phyloP scores from a whole-genome alignment of 2,329 filamentous ascomycete genomes.

The Fusarium luffae region DNA sequence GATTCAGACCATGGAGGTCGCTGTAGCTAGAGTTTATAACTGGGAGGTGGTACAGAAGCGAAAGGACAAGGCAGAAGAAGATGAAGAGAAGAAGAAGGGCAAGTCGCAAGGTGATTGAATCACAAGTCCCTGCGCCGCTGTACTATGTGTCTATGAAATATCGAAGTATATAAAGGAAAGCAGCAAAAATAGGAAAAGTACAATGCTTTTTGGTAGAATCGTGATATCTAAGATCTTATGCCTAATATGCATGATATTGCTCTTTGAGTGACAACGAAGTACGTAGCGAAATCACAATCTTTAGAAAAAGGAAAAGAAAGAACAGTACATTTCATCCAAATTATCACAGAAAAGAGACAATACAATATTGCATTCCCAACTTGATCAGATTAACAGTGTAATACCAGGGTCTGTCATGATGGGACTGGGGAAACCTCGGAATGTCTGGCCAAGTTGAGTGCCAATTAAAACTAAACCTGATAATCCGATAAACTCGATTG shows the following conservation, averaged over 20 bases:
- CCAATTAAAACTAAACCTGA: constrained; percentile 6
- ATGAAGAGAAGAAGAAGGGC: constrained; percentile 54
- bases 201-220: background rate
- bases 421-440: background rate
- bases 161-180: constrained; percentile 21
- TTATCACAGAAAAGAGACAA: background rate
- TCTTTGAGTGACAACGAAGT: background rate
- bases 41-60: constrained; percentile 97
- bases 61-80: constrained; percentile 83
- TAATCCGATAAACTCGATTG: constrained; percentile 40
- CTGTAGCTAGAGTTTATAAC: constrained; percentile 97
- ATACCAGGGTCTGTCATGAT: background rate
- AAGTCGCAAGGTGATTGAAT: constrained; percentile 45
- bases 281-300: background rate
- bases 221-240: background rate
- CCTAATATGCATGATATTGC: background rate
- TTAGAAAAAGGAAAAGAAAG: background rate
- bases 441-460: constrained; percentile 9
- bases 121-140: constrained; percentile 8
- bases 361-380: background rate
- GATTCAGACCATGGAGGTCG: constrained; percentile 91
- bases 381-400: background rate
- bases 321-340: background rate
- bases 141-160: constrained; percentile 29
- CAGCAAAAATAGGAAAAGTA: constrained; percentile 20